A percentile compares a stretch with the other conserved stretches of the same genome.
phyloP scores from a whole-genome alignment of 2,329 filamentous ascomycete genomes.

The Fusarium illudens region DNA sequence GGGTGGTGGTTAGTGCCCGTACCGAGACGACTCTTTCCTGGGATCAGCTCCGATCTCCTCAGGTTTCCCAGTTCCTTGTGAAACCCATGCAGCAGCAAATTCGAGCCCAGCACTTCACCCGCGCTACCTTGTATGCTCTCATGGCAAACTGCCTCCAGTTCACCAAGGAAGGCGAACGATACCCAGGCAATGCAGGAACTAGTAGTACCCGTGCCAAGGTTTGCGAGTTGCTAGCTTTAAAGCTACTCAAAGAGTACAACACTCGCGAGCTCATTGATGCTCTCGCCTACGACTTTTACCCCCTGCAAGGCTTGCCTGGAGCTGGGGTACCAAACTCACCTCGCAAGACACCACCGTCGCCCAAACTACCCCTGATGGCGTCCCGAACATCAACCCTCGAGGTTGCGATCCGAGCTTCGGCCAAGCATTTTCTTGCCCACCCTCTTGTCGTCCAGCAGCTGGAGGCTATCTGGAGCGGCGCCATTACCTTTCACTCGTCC shows the following conservation, averaged over 20 bases:
- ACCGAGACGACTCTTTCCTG: slow-evolving; percentile 93
- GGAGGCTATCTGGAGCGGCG: slow-evolving; percentile 97
- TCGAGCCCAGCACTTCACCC: slow-evolving; percentile 80
- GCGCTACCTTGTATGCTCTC: slow-evolving; percentile 86
- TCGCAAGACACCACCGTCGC: slow-evolving; percentile 48
- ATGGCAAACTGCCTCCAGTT: slow-evolving; percentile 96
- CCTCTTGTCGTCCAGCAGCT: slow-evolving; percentile 92
- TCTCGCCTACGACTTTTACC: slow-evolving; percentile 93
- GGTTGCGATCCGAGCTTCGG: slow-evolving; percentile 89
- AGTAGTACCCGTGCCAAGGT: slow-evolving; percentile 86
- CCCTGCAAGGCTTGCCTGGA: slow-evolving; percentile 79
- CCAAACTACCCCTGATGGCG: slow-evolving; percentile 62
- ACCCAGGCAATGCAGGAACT: slow-evolving; percentile 84
- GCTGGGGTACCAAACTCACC: slow-evolving; percentile 47
- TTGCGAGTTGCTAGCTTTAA: slow-evolving; percentile 89
- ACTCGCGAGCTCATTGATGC: slow-evolving; percentile 93
- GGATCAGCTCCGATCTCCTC: slow-evolving; percentile 95
- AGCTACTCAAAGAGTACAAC: slow-evolving; percentile 87
- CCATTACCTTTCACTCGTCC: slow-evolving; percentile 91
- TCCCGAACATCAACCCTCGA: slow-evolving; percentile 90
- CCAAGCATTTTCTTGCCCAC: slow-evolving; percentile 91
- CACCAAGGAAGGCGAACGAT: slow-evolving; percentile 82
- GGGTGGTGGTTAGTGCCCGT: slow-evolving; percentile 81
- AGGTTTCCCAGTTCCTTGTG: slow-evolving; percentile 93
- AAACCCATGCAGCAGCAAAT: slow-evolving; percentile 96